Percentiles rank a stretch among this genome's conserved stretches.
Conservation (phyloP, 345 rosid genomes). For the Eucalyptus cloeziana region DNA sequence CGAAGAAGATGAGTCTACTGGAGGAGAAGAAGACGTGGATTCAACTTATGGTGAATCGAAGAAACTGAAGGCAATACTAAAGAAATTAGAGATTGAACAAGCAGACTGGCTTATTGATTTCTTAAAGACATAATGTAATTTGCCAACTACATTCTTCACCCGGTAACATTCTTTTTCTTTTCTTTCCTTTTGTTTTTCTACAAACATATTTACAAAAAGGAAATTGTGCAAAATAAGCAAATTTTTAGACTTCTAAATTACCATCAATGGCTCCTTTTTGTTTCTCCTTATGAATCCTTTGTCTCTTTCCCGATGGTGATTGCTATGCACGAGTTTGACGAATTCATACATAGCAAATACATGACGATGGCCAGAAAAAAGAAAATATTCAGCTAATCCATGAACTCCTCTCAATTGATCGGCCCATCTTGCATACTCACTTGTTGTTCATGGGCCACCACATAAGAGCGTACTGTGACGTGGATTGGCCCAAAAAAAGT, state of each 20-base stretch:
- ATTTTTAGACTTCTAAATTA: rapidly evolving
- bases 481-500: too few species aligned
- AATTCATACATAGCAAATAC: background rate
- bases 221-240: too few species aligned
- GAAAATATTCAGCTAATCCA: too few species aligned
- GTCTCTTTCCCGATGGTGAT: background rate
- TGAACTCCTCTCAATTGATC: background rate
- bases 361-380: background rate
- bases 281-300: too few species aligned
- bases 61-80: background rate
- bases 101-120: too few species aligned
- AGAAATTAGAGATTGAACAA: background rate
- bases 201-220: too few species aligned
- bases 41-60: rapidly evolving
- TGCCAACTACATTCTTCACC: background rate
- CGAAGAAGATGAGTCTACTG: rapidly evolving
- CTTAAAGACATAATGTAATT: too few species aligned
- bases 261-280: too few species aligned
- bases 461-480: rapidly evolving
- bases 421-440: background rate
- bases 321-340: background rate
- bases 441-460: background rate
- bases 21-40: background rate
- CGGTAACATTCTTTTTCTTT: too few species aligned
- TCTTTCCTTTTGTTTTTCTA: too few species aligned